Conservation (phyloP, 768 basidiomycete species). For the Tulasnella sp. region DNA sequence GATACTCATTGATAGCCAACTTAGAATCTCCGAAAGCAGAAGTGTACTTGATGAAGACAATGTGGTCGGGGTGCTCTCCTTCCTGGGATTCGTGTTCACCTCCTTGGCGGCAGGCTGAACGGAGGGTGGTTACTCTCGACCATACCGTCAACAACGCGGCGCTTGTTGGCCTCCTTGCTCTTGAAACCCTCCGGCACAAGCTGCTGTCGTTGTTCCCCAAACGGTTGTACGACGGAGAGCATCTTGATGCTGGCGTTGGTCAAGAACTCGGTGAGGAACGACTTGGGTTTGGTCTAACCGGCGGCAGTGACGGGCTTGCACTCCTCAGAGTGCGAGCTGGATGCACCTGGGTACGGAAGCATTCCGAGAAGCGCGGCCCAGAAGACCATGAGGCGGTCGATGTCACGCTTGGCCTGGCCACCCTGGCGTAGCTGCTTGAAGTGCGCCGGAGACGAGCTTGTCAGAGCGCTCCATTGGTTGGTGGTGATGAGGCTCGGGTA, state of each 20-base stretch:
- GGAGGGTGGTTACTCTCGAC: slow-evolving; percentile 84
- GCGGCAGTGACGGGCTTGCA: slow-evolving; percentile 90
- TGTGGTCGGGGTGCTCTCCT: slow-evolving; percentile 96
- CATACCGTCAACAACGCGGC: slow-evolving; percentile 97
- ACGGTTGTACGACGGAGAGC: slow-evolving; percentile 96
- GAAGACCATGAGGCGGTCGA: slow-evolving; percentile 89
- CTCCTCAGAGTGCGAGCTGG: slow-evolving; percentile 84
- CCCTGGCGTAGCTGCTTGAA: slow-evolving; percentile 89
- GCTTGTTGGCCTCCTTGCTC: slow-evolving; percentile 98
- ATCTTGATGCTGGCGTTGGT: slow-evolving; percentile 99
- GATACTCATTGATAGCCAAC: slow-evolving; percentile 98
- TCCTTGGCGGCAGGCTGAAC: slow-evolving; percentile 60
- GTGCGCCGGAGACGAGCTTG: slow-evolving; percentile 85
- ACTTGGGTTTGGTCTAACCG: slow-evolving; percentile 96
- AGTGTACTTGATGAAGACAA: slow-evolving; percentile 95
- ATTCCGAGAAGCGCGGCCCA: slow-evolving; percentile 99
- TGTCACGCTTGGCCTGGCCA: slow-evolving; percentile 73
- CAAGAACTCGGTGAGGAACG: slow-evolving; percentile 94
- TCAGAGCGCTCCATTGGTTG: slow-evolving; percentile 94
- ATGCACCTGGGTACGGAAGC: slow-evolving; percentile 96
- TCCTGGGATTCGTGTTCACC: slow-evolving; percentile 51
- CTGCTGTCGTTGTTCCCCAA: slow-evolving; percentile 97
- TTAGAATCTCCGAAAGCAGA: slow-evolving; percentile 96
- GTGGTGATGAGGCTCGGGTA: slow-evolving; percentile 97
- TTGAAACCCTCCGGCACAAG: too few relatives aligned